Conservation (phyloP, 371 early-diverging fungal genomes). For the Mortierella sp. region DNA sequence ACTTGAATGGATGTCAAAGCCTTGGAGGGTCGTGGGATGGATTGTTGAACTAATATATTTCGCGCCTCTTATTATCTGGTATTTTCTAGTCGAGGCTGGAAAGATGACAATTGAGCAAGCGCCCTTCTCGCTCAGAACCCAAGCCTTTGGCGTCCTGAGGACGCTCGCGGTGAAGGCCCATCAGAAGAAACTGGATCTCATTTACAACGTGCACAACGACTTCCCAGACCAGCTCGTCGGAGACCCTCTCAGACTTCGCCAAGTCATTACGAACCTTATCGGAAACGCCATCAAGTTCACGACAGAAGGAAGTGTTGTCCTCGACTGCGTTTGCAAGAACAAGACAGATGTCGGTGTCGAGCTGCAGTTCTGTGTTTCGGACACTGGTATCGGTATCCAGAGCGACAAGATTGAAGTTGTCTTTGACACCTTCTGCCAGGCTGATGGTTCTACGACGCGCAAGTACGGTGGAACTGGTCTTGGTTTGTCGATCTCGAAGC, state of each 20-base stretch:
- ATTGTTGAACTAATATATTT: neutral
- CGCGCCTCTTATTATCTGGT: neutral
- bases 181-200: conserved; percentile 75
- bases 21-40: neutral
- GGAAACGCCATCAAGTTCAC: conserved; percentile 93
- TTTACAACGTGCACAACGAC: conserved; percentile 73
- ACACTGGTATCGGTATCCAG: conserved; percentile 92
- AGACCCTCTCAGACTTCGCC: conserved; percentile 82
- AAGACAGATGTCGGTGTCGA: conserved; percentile 61
- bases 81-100: conserved; percentile 74
- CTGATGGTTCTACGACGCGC: conserved; percentile 85
- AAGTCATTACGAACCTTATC: conserved; percentile 88
- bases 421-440: conserved; percentile 89
- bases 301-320: conserved; percentile 73
- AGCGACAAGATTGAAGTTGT: conserved; percentile 79
- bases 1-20: neutral
- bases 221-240: conserved; percentile 82
- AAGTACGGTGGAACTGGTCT: conserved; percentile 90
- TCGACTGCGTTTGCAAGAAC: conserved; percentile 61
- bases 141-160: conserved; percentile 77
- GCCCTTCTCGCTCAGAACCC: conserved; percentile 77
- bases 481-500: conserved; percentile 85
- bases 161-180: conserved; percentile 76
- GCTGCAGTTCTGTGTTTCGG: conserved; percentile 79
- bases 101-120: conserved; percentile 79